Percentiles rank a stretch among this genome's conserved stretches.
These are phyloP conservation scores for Amauroascus verrucosus DNA, from an alignment of 2,329 filamentous ascomycete genomes.

Conservation along the genomic window DNA sequence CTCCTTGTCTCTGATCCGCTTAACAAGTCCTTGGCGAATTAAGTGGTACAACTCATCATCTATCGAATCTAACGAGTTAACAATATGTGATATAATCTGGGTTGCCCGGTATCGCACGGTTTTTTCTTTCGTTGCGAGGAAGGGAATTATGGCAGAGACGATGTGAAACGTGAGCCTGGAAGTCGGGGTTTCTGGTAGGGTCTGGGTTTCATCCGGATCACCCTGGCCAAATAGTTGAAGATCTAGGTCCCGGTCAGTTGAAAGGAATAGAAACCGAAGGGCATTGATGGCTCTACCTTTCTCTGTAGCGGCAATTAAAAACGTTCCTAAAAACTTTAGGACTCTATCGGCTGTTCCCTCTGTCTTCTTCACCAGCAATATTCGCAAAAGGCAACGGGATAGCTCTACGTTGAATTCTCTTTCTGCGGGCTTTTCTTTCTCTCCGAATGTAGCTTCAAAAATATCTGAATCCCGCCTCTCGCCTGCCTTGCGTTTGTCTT, in stretches of 20 bases:
- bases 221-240: slow-evolving; percentile 53
- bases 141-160: slow-evolving; percentile 60
- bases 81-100: slow-evolving; percentile 79
- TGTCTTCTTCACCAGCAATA: slow-evolving; percentile 82
- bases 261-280: not conserved
- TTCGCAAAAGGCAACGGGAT: slow-evolving; percentile 66
- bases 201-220: slow-evolving; percentile 57
- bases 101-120: slow-evolving; percentile 80
- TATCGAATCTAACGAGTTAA: slow-evolving; percentile 84
- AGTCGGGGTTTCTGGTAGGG: slow-evolving; percentile 71
- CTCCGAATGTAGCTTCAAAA: slow-evolving; percentile 32
- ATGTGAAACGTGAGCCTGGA: slow-evolving; percentile 66
- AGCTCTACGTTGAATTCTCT: slow-evolving; percentile 82
- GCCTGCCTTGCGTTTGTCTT: slow-evolving; percentile 26
- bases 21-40: slow-evolving; percentile 66
- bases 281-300: slow-evolving; percentile 37
- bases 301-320: slow-evolving; percentile 59
- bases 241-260: slow-evolving; percentile 39
- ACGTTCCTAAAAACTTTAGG: slow-evolving; percentile 78
- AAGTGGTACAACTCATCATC: slow-evolving; percentile 85
- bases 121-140: slow-evolving; percentile 85
- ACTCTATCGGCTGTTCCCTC: slow-evolving; percentile 78
- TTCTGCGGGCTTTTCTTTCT: slow-evolving; percentile 63
- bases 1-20: slow-evolving; percentile 87
- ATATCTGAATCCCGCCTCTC: slow-evolving; percentile 13